Base-by-base conservation (phyloP, 2,329 filamentous ascomycete species). In the Trichoderma guizhouense region DNA sequence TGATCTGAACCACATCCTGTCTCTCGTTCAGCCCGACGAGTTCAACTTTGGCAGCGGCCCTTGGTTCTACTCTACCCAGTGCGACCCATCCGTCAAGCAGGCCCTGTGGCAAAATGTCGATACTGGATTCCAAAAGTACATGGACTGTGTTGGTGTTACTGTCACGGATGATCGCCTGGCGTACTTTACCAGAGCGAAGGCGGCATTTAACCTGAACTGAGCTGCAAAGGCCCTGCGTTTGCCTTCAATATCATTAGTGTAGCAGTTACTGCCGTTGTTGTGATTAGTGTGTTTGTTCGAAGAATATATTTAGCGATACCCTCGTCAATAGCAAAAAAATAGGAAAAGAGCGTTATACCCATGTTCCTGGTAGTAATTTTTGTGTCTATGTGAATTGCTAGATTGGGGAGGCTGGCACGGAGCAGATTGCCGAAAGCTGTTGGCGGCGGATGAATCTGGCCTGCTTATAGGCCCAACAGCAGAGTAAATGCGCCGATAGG, bases 31-130 rank as follows among this genome's bases (percentile, higher is more conserved):
- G 3, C 76, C 77, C 15, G 86, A 89, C 77, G 75, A 86, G 76
- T 84, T 84, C 81, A 87, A 88, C 81, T 89, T 89, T 79, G 86
- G 80, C 72, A 84, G 82, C 55, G 86, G 82, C 7, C 76, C 86
- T 3, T 89, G 87, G 87, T 89, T 84, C 79, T 75, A 87, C 28
- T 77, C 76, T 1, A 85, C 79, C 2, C 77, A 87, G 77, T 88
- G 86, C 77, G 55, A 73, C 3, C 9, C 72, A 1, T 73, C 74
- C 3, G 81, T 85, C 55, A 76, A 79, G 14, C 28, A 75, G 0
- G 76, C 73, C 30, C 80, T 88, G 51, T 73, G 76, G n/a, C 51
- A 69, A 1, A 80, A 82, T 70, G 75, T 78, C 12, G 84, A 87
- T 26, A 78, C 73, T 0, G 86, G 83, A 1, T 88, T 84, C 72